Evolutionary conservation across 2,329 filamentous ascomycete genomes (phyloP).

Genomic region (Talaromyces rugulosus): DNA sequence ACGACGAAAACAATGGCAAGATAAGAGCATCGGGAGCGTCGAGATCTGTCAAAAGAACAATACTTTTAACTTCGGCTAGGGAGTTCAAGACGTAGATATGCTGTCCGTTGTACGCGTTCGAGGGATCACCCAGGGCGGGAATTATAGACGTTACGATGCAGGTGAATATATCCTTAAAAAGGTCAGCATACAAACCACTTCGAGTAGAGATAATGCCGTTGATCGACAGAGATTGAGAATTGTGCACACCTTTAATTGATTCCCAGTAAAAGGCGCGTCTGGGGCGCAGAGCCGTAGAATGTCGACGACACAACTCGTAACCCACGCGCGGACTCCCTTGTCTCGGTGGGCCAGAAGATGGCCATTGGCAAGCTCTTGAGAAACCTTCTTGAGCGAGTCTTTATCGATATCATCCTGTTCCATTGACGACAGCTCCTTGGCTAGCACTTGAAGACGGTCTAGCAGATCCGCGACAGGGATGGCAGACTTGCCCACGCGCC

Average conservation of each 20-base stretch:
- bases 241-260: constrained; percentile 75
- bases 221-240: constrained; percentile 6
- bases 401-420: constrained; percentile 83
- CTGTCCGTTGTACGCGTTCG: constrained; percentile 85
- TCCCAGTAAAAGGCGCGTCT: constrained; percentile 85
- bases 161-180: constrained; percentile 77
- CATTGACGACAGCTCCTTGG: constrained; percentile 75
- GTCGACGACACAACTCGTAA: constrained; percentile 85
- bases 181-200: constrained; percentile 13
- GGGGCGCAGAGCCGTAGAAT: constrained; percentile 89
- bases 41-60: constrained; percentile 84
- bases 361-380: constrained; percentile 76
- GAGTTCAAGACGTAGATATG: constrained; percentile 89
- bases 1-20: constrained; percentile 74
- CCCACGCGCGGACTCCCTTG: constrained; percentile 83
- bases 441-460: constrained; percentile 72
- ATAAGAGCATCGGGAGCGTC: constrained; percentile 76
- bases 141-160: constrained; percentile 80
- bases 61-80: constrained; percentile 88
- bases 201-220: not conserved
- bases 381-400: constrained; percentile 77
- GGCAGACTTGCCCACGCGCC: constrained; percentile 78
- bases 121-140: constrained; percentile 78
- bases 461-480: constrained; percentile 81
- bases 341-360: constrained; percentile 89